Base-by-base conservation (phyloP, 2,329 filamentous ascomycete genomes). In the Stagonosporopsis tanaceti region DNA sequence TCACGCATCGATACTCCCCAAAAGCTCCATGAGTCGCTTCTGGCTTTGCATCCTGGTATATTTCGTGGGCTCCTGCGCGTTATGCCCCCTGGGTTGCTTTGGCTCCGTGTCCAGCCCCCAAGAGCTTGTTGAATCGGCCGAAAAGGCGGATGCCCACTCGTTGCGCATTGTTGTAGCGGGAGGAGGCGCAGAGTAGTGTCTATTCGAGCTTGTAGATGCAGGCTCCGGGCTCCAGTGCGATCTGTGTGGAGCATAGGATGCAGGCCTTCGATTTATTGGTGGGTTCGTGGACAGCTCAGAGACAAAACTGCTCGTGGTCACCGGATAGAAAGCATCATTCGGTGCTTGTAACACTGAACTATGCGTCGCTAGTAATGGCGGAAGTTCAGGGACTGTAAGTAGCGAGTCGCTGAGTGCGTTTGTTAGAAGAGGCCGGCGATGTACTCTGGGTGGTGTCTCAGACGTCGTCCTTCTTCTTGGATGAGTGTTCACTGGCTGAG, bases 21-120 rank as follows among this genome's bases (percentile, higher is more conserved):
- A 35, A 17, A 67, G 32, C 37, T 64, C 59, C 51, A 64, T 48
- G 40, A 64, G 57, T 1, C 51, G 45, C 25, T 57, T 64, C 40
- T 64, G 64, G 27, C 56, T 60, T n/a, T 56, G 59, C 63, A 67
- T 64, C 2, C 63, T 53, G 6, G 45, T 46, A 1, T 17, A 50
- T 9, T 44, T 47, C 22, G 30, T 17, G 12, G 44, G 24, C 9
- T 32, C 37, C 17, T 35, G n/a, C 15, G 20, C 32, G 11, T 14
- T n/a, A 24, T 22, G 28, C 8, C 6, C 6, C 7, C 12, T 30
- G 2, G 24, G 41, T 14, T 2, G 12, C 27, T 38, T 41, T 20
- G 47, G 53, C 12, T 51, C 15, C 9, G 47, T 42, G 12, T 42
- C 37, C 2, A 30, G 25, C 3, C 27, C 41, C 35, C 53, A 37